phyloP scores from a whole-genome alignment of 2,329 filamentous ascomycete genomes.

The Pyricularia pennisetigena region DNA sequence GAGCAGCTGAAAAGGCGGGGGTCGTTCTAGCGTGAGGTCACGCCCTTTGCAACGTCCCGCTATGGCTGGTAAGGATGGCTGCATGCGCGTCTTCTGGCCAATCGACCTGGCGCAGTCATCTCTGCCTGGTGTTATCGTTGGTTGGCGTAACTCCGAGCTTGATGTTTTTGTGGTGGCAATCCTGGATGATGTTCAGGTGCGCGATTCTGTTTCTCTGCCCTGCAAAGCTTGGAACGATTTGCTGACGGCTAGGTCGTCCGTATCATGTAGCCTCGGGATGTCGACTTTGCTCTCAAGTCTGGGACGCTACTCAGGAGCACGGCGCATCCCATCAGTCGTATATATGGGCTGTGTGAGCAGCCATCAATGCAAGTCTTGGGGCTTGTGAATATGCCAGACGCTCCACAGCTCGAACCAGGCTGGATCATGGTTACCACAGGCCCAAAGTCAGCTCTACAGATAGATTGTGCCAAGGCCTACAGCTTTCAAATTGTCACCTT shows the following conservation, averaged over 20 bases:
- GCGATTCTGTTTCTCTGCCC: neutral
- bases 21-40: slow-evolving; percentile 60
- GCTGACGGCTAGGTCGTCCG: neutral
- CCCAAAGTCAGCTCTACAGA: slow-evolving; percentile 51
- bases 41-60: slow-evolving; percentile 24
- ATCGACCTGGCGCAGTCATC: slow-evolving; percentile 67
- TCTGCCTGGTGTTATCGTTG: slow-evolving; percentile 77
- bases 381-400: slow-evolving; percentile 56
- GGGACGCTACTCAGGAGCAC: slow-evolving; percentile 77
- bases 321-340: slow-evolving; percentile 66
- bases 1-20: slow-evolving; percentile 91
- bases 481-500: slow-evolving; percentile 85
- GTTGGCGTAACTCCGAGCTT: slow-evolving; percentile 86
- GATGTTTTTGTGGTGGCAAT: slow-evolving; percentile 88
- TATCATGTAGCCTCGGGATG: slow-evolving; percentile 53
- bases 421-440: slow-evolving; percentile 55
- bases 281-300: slow-evolving; percentile 78
- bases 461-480: slow-evolving; percentile 61
- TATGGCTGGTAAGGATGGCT: slow-evolving; percentile 69
- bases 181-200: slow-evolving; percentile 80
- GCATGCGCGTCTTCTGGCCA: slow-evolving; percentile 99
- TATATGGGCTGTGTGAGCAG: slow-evolving; percentile 78
- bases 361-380: slow-evolving; percentile 79
- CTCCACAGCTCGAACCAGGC: slow-evolving; percentile 51
- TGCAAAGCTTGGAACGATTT: slow-evolving; percentile 2